A percentile compares a stretch with the other conserved stretches of the same genome.
Conservation (phyloP, 2,329 filamentous ascomycete species). For the Neofusicoccum ribis region DNA sequence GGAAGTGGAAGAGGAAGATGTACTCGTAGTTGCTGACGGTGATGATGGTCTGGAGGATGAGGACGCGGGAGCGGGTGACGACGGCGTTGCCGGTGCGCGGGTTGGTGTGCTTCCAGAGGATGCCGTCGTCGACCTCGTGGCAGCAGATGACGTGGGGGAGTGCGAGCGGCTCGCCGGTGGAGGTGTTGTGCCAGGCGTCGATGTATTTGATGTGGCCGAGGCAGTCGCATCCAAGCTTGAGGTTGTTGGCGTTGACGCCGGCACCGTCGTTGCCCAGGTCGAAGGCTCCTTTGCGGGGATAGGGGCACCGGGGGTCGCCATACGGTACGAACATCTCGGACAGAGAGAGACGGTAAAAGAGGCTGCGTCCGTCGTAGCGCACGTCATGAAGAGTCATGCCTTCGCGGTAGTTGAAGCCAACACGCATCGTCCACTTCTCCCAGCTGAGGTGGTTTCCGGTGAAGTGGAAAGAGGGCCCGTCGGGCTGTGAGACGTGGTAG, state of each 20-base stretch:
- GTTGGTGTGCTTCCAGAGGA: constrained; percentile 34
- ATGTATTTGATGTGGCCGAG: constrained; percentile 49
- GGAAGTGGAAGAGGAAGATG: constrained; percentile 24
- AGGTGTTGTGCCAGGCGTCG: constrained; percentile 39
- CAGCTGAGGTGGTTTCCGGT: constrained; percentile 31
- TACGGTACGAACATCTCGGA: constrained; percentile 50
- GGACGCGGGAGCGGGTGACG: constrained; percentile 26
- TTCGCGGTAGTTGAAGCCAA: constrained; percentile 50
- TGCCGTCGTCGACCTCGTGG: constrained; percentile 38
- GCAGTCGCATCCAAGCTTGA: constrained; percentile 47
- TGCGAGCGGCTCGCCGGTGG: constrained; percentile 37
- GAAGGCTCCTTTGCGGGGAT: constrained; percentile 46
- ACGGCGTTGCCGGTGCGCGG: constrained; percentile 27
- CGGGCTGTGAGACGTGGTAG: constrained; percentile 27
- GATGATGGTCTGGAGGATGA: constrained; percentile 31
- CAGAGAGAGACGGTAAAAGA: constrained; percentile 46
- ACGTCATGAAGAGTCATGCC: constrained; percentile 45
- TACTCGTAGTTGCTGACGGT: constrained; percentile 35
- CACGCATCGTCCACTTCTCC: constrained; percentile 47
- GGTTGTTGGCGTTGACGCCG: constrained; percentile 46
- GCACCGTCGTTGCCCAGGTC: constrained; percentile 47
- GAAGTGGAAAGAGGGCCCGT: constrained; percentile 29
- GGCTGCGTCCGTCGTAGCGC: constrained; percentile 39
- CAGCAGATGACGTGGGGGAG: constrained; percentile 46
- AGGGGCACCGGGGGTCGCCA: constrained; percentile 43